Base-by-base conservation (phyloP, 345 rosid species). In the Orychophragmus violaceus region DNA sequence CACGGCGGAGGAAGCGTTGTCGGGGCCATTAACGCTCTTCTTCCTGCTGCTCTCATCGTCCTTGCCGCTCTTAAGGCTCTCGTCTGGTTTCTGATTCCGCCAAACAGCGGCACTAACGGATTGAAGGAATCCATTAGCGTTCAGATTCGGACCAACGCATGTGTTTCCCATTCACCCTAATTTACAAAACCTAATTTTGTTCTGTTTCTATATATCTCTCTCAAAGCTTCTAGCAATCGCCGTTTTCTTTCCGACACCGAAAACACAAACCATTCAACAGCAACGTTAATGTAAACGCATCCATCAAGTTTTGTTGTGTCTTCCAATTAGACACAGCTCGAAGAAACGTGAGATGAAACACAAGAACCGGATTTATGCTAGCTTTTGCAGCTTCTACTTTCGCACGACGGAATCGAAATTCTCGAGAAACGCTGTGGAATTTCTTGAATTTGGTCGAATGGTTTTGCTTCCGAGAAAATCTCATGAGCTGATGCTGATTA, bases 71-170 rank as follows among this genome's bases (percentile, higher is more conserved):
- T 81, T 80, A 17, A 85, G 58, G 30, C 74, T 64, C 46, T 84
- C 91, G 56, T 80, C 80, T 12, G 84, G 84, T 12, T 74, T 66
- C 6, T 84, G 68, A 54, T 74, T 80, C 5, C 87, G 77, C 90
- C 92, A 90, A 18, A 93, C 84, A 5, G 92, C 96, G 4, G 86
- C 95, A 36, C 84, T 82, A 66, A 93, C 95, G 55, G 88, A 82
- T 73, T 85, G 84, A 1, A 93, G 55, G 76, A 93, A 93, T 71
- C 95, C 98, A 62, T 74, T 82, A 59, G 74, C 45, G 18, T 79
- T 80, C 17, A 81, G 79, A 70, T 74, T 90, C 68, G 96, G 98
- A n/a, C 97, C 98, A 19, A 82, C 83, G 62, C 97, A 90, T 64
- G 86, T 74, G 74, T 93, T 93, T 77, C 97, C 99, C 97, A 93